A percentile compares a stretch with the other conserved stretches of the same genome.
These are phyloP conservation scores for Curvularia lunata DNA, from an alignment of 2,329 filamentous ascomycete species.

Conservation along the genomic window DNA sequence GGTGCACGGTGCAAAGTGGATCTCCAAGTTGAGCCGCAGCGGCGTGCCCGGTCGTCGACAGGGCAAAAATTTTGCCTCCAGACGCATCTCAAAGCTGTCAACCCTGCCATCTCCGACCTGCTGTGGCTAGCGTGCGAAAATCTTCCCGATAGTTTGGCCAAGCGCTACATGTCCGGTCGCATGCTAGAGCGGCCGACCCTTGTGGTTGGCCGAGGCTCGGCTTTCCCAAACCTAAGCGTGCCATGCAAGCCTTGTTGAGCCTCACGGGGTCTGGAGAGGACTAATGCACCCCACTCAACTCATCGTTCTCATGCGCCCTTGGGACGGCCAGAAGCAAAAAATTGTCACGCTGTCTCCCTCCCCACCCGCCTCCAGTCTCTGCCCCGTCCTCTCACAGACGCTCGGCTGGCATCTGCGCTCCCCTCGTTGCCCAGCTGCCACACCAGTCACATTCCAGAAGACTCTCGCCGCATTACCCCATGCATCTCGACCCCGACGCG, in stretches of 20 bases:
- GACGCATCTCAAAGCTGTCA: constrained; percentile 6
- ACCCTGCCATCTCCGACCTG: background rate
- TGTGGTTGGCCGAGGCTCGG: constrained; percentile 22
- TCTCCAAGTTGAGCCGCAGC: constrained; percentile 15
- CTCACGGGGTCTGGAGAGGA: constrained; percentile 27
- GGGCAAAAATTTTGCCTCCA: constrained; percentile 9
- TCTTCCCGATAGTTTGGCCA: constrained; percentile 36
- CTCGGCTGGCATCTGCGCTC: constrained; percentile 12
- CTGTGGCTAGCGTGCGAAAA: constrained; percentile 16
- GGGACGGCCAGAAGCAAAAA: constrained; percentile 35
- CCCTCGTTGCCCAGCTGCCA: constrained; percentile 5
- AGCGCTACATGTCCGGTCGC: constrained; percentile 10
- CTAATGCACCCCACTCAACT: constrained; percentile 38
- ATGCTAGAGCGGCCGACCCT: constrained; percentile 12
- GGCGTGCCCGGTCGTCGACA: constrained; percentile 8
- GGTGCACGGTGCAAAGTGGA: constrained; percentile 2
- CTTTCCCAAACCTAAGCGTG: constrained; percentile 24
- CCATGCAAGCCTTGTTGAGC: constrained; percentile 36
- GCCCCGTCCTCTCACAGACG: constrained; percentile 16
- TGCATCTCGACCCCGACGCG: constrained; percentile 1
- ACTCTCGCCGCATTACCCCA: constrained; percentile 16
- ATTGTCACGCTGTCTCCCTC: constrained; percentile 7
- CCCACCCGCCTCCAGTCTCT: constrained; percentile 15
- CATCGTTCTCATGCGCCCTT: constrained; percentile 18
- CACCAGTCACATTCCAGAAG: constrained; percentile 25